Evolutionary conservation across 1,284 basidiomycete species (phyloP).

Genomic region (Leccinum solheimii): DNA sequence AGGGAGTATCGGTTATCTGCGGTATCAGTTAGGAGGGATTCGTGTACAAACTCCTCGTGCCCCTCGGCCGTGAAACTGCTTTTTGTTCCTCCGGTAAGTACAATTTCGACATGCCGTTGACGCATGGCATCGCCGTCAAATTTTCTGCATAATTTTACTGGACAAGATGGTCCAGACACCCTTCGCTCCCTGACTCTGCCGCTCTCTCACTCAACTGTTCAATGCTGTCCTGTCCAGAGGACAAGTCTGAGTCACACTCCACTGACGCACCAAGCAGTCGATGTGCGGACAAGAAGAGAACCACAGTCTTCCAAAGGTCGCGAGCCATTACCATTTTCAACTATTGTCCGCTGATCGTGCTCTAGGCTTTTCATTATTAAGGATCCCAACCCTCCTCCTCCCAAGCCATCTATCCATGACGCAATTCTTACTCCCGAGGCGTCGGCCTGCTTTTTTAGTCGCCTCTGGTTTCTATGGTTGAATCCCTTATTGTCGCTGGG

Average conservation of each 20-base stretch:
- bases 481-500: slow-evolving; percentile 65
- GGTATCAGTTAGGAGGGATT: no score
- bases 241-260: background rate
- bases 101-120: no score
- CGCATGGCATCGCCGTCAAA: no score
- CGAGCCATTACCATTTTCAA: background rate
- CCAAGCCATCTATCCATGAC: slow-evolving; percentile 46
- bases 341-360: background rate
- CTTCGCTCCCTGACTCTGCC: background rate
- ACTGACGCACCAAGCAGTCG: background rate
- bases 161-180: no score
- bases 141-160: no score
- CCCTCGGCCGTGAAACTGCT: no score
- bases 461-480: slow-evolving; percentile 72
- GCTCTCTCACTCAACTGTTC: background rate
- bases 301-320: background rate
- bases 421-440: slow-evolving; percentile 48
- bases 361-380: background rate
- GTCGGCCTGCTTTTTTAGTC: slow-evolving; percentile 43
- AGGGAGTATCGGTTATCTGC: no score
- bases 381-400: slow-evolving; percentile 36
- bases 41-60: no score
- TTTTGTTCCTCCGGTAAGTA: no score
- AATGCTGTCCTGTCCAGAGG: background rate
- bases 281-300: background rate